Evolutionary conservation across 331 rosid genomes (phyloP).

Genomic region (Spiraea crenata): DNA sequence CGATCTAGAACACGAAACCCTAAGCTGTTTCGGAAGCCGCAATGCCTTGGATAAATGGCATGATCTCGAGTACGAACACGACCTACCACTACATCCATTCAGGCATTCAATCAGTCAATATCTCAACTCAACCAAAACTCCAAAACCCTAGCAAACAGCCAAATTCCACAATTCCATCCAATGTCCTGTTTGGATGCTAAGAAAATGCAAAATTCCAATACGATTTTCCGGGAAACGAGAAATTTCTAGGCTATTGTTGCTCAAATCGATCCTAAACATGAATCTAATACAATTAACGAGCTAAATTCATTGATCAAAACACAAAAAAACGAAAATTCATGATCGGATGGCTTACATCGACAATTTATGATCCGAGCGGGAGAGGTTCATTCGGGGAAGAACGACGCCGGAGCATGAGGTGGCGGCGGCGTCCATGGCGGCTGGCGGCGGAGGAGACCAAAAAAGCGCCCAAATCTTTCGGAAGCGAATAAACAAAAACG

Average conservation of each 20-base stretch:
- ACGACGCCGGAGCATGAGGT: conserved; percentile 38
- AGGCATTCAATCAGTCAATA: neutral
- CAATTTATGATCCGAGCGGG: conserved; percentile 29
- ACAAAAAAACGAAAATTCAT: neutral
- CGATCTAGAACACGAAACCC: conserved; percentile 33
- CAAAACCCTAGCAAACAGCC: neutral
- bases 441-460: neutral
- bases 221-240: neutral
- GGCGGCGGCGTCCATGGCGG: conserved; percentile 40
- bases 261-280: neutral
- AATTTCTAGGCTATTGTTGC: neutral
- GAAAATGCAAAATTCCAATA: neutral
- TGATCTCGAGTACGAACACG: conserved; percentile 35
- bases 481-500: neutral
- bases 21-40: conserved; percentile 33
- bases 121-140: neutral
- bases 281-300: neutral
- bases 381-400: conserved; percentile 28
- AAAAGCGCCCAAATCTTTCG: neutral
- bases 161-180: neutral
- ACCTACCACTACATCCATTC: conserved; percentile 34
- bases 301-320: neutral
- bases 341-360: conserved; percentile 42
- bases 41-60: conserved; percentile 26
- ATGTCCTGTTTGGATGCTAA: neutral